Base-by-base conservation (phyloP, 805 yeast genomes). In the Candida pseudoglaebosa region DNA sequence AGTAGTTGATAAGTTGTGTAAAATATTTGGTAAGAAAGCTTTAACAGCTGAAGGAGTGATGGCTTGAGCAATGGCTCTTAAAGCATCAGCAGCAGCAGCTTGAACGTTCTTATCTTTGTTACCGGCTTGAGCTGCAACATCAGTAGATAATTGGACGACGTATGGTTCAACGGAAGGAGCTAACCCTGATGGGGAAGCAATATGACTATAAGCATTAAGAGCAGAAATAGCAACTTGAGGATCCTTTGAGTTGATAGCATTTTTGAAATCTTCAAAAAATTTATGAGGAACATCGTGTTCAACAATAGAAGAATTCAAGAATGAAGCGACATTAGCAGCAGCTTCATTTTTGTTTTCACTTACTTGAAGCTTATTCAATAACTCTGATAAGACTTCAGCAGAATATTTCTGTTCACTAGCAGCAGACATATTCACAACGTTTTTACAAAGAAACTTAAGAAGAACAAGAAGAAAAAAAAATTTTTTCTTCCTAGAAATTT, bases 201-300 rank as follows among this genome's bases (percentile, higher is more conserved):
- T 89, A 73, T 88, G 93, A 44, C 72, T 49, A 62, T 87, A 75
- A 49, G 96, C 95, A 57, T 75, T 82, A 58, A 91, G 77, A 54
- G 95, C 95, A 64, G 86, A 85, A 53, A 78, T 69, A 52, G 88
- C 73, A 54, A 75, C 72, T 39, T 50, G 61, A 48, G 70, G 66
- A 52, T 78, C 75, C 78, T 91, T 90, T 80, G 88, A 87, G 80
- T 80, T 78, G 59, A 91, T 73, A 53, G 93, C 80, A 57, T 77
- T 77, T 64, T 77, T 73, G 65, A 93, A 79, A 65, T 83, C 78
- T 48, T 67, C 69, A 69, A 91, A 87, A 79, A 91, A 89, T 59
- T 78, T 81, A 59, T 73, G 82, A 59, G 99, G 98, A 53, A 89
- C 93, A 73, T 91, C 98, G 71, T 93, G 98, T 77, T 93, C 99